A percentile compares a stretch with the other conserved stretches of the same genome.
These are phyloP conservation scores for Xylaria bambusicola DNA, from an alignment of 495 filamentous ascomycete species.

Conservation along the genomic window DNA sequence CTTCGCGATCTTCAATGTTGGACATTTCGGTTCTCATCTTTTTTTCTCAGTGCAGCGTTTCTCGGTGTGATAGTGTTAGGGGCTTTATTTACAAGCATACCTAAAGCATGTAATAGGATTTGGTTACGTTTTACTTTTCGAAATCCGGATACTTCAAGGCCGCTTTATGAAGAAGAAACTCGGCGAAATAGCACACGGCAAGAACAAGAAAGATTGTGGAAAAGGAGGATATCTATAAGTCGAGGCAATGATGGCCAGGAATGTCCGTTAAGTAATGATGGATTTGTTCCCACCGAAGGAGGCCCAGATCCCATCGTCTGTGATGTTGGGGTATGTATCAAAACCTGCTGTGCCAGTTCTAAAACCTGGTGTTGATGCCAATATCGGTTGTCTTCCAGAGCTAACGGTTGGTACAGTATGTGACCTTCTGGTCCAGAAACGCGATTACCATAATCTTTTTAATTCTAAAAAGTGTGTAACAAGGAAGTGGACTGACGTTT, in stretches of 20 bases:
- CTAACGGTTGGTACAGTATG: no score
- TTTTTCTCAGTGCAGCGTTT: constrained; percentile 75
- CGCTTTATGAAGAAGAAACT: constrained; percentile 70
- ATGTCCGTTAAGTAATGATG: constrained; percentile 47
- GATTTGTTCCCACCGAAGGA: constrained; percentile 72
- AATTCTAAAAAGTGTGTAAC: no score
- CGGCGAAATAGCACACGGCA: constrained; percentile 53
- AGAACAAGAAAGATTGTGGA: constrained; percentile 63
- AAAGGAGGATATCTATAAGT: constrained; percentile 41
- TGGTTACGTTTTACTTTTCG: constrained; percentile 53
- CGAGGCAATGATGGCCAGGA: constrained; percentile 34
- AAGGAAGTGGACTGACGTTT: no score
- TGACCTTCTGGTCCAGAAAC: no score
- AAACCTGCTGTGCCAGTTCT: no score
- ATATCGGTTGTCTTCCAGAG: no score
- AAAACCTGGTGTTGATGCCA: no score
- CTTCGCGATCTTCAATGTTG: constrained; percentile 64
- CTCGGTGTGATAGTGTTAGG: constrained; percentile 74
- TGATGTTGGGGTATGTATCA: constrained; percentile 72
- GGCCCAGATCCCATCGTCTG: constrained; percentile 76
- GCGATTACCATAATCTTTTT: no score
- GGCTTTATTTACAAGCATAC: constrained; percentile 63
- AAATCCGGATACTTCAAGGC: constrained; percentile 60
- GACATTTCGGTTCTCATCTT: constrained; percentile 63
- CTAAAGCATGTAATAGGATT: constrained; percentile 45